Percentiles rank a stretch among this genome's conserved stretches.
Conservation (phyloP, 306 rosid species). For the Abrus pulchellus region DNA sequence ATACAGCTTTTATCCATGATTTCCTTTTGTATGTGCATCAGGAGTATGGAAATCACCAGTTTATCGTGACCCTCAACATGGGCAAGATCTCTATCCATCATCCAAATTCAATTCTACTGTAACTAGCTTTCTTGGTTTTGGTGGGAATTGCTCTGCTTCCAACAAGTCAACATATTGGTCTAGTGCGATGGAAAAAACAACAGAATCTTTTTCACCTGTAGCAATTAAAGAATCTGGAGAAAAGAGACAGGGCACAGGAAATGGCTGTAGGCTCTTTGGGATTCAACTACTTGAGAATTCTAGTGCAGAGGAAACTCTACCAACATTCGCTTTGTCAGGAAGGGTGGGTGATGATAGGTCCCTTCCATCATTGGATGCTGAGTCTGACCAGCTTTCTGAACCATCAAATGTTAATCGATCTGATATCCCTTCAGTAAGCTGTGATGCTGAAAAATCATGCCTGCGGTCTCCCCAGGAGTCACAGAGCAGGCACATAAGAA, state of each 20-base stretch:
- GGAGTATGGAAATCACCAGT: constrained; percentile 82
- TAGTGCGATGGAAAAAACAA: constrained; percentile 68
- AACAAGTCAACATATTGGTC: constrained; percentile 77
- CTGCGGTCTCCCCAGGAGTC: constrained; percentile 83
- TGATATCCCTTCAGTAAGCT: constrained; percentile 87
- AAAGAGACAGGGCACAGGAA: constrained; percentile 73
- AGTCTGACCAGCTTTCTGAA: constrained; percentile 86
- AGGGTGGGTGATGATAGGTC: constrained; percentile 60
- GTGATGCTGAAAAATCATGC: constrained; percentile 92
- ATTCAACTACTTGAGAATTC: constrained; percentile 81
- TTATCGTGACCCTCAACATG: constrained; percentile 71
- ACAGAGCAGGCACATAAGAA: constrained; percentile 92
- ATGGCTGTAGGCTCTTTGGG: constrained; percentile 91
- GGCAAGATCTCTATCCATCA: constrained; percentile 69
- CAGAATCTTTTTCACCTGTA: constrained; percentile 67
- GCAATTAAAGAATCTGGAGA: constrained; percentile 68
- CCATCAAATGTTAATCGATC: constrained; percentile 85
- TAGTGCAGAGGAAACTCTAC: constrained; percentile 67
- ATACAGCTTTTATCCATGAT: constrained; percentile 23
- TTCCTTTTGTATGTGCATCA: constrained; percentile 48
- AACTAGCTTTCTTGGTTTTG: constrained; percentile 68
- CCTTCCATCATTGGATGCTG: constrained; percentile 71
- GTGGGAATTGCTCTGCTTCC: constrained; percentile 75
- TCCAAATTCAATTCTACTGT: constrained; percentile 72
- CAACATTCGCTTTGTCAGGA: constrained; percentile 58